Evolutionary conservation across 805 yeast genomes (phyloP), one percentile per base, ranked within the genome.

Genomic region (Candida dendrica): DNA sequence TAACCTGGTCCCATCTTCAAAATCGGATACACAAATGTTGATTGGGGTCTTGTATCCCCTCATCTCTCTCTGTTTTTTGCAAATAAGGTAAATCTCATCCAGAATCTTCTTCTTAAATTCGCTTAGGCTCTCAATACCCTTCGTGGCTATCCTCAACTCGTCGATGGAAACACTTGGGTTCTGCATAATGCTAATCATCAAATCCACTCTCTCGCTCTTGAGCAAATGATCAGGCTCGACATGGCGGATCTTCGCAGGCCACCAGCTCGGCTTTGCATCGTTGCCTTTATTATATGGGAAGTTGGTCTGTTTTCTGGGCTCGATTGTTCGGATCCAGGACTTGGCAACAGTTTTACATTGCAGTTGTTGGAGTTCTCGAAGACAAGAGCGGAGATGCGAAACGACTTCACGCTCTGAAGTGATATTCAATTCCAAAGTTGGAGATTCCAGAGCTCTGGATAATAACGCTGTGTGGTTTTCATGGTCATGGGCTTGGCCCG

Each of bases 151-250:
- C 30, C 36, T 44, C 37, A n/a, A 47, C 29, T 4, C 18, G 36
- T 15, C 37, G 29, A 3, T 20, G 35, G 11, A 35, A 24, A 6
- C 42, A 18, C n/a, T 31, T 8, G 3, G 47, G 29, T 45, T 45
- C 14, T 42, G 39, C 6, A 68, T 39, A 11, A 79, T 65, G 11
- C 61, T 47, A 27, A 72, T 60, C 53, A 84, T 58, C 19, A 84
- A 59, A 4, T 52, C 53, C 16, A 81, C 51, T 41, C 93, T 63
- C 50, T 79, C 82, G 1, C 60, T 62, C 53, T 79, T 83, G 44
- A 66, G 69, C 43, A 84, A 61, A 60, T 84, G 91, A 55, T 83
- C 91, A 0, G 91, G 91, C 52, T 84, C 90, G 36, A 65, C 68
- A 59, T 84, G 91, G 31, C 75, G 63, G 1, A 80, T 74, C 11